These are phyloP conservation scores for Pontederia crassipes DNA, from an alignment of 176 grass and related monocot species.

Conservation along the genomic window DNA sequence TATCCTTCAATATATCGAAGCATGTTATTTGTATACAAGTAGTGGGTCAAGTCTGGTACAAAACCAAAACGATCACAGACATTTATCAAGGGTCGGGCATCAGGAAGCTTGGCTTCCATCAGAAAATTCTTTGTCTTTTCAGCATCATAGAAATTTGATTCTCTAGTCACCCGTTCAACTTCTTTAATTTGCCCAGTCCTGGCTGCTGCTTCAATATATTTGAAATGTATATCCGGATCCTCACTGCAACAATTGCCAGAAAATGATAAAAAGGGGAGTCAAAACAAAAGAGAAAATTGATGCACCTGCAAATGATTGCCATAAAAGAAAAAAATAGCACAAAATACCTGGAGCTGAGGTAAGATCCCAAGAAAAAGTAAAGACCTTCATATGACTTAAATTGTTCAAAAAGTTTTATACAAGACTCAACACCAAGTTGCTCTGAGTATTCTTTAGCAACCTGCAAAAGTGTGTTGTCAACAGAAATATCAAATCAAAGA, in stretches of 20 bases:
- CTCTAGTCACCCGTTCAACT: constrained; percentile 93
- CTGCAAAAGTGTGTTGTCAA: constrained; percentile 21
- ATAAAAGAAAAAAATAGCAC: not conserved
- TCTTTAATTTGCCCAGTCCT: constrained; percentile 93
- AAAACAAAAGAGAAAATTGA: constrained; percentile 30
- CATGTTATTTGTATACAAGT: constrained; percentile 87
- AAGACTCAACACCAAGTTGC: constrained; percentile 61
- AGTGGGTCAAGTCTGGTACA: constrained; percentile 87
- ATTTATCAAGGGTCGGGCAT: constrained; percentile 82
- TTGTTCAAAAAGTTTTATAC: constrained; percentile 94
- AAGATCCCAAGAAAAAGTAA: constrained; percentile 95
- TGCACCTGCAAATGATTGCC: constrained; percentile 1
- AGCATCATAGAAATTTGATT: constrained; percentile 84
- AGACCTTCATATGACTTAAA: constrained; percentile 96
- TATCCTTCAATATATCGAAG: constrained; percentile 93
- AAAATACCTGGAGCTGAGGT: constrained; percentile 80
- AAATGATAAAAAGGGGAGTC: constrained; percentile 21
- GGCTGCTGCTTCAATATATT: constrained; percentile 91
- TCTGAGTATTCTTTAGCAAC: constrained; percentile 81
- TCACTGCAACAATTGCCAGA: constrained; percentile 33
- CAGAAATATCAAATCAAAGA: not conserved
- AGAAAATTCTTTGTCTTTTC: constrained; percentile 93
- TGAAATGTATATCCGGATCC: constrained; percentile 87
- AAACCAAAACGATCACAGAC: constrained; percentile 93
- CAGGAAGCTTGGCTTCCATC: constrained; percentile 92